Evolutionary conservation across 2,329 filamentous ascomycete species (phyloP).

Genomic region (Trichoderma semiorbis): DNA sequence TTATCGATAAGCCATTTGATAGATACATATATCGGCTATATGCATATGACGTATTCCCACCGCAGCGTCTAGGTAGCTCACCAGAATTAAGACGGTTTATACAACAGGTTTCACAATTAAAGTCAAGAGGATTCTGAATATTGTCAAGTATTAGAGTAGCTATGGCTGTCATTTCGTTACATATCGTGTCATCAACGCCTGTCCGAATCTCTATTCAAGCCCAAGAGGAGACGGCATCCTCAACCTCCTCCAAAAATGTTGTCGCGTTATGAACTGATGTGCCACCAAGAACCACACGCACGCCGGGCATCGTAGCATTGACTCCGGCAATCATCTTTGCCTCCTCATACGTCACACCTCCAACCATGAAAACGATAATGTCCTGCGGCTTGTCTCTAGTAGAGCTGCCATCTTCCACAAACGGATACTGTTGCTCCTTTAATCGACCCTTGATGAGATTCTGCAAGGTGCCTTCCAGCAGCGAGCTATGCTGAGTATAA

Average conservation of each 20-base stretch:
- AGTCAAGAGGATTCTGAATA: not conserved
- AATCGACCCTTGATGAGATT: slow-evolving; percentile 90
- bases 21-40: not conserved
- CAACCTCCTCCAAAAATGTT: slow-evolving; percentile 86
- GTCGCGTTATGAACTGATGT: slow-evolving; percentile 85
- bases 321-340: slow-evolving; percentile 94
- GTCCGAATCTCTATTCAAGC: slow-evolving; percentile 55
- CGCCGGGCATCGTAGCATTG: slow-evolving; percentile 84
- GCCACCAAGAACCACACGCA: slow-evolving; percentile 84
- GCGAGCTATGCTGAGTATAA: slow-evolving; percentile 93
- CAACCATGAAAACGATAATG: slow-evolving; percentile 90
- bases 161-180: not conserved
- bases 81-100: not conserved
- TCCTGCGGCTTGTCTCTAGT: slow-evolving; percentile 96
- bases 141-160: not conserved
- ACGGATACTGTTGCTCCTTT: slow-evolving; percentile 84
- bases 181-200: slow-evolving; percentile 12
- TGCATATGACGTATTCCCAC: slow-evolving; percentile 4
- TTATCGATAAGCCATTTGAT: not conserved
- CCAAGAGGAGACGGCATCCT: slow-evolving; percentile 84
- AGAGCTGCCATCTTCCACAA: slow-evolving; percentile 81
- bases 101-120: not conserved
- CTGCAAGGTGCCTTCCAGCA: slow-evolving; percentile 82
- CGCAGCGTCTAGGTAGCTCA: not conserved
- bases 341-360: slow-evolving; percentile 93